phyloP scores from a whole-genome alignment of 768 basidiomycete species.

The Hortiboletus campestris region DNA sequence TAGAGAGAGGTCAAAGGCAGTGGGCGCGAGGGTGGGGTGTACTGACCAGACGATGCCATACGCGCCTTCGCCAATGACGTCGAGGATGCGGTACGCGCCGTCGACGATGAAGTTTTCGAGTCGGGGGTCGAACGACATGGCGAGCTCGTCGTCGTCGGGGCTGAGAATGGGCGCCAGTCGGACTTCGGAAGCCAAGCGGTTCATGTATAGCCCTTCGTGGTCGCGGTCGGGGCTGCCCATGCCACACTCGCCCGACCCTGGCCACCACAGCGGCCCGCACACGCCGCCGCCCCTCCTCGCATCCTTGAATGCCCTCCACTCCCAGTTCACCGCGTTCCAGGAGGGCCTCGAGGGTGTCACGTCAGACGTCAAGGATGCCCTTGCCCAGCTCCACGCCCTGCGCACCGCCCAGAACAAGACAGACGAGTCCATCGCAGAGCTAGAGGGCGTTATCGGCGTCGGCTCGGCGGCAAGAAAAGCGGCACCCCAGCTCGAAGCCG shows the following conservation, averaged over 20 bases:
- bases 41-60: conserved; percentile 83
- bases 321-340: conserved; percentile 17
- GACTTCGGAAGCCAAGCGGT: conserved; percentile 20
- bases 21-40: not conserved
- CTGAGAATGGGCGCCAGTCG: conserved; percentile 6
- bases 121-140: conserved; percentile 28
- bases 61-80: conserved; percentile 92
- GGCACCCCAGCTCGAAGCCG: not conserved
- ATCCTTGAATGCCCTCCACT: conserved; percentile 8
- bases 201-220: too few species aligned
- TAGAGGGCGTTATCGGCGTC: conserved; percentile 18
- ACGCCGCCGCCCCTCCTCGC: too few species aligned
- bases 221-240: too few species aligned
- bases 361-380: conserved; percentile 13
- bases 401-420: conserved; percentile 15
- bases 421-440: not conserved
- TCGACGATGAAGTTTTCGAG: conserved; percentile 50
- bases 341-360: conserved; percentile 2
- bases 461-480: not conserved
- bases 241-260: too few species aligned
- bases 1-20: conserved; percentile 11
- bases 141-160: not conserved
- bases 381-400: conserved; percentile 17
- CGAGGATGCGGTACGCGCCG: conserved; percentile 65
- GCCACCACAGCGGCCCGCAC: too few species aligned